Conservation (phyloP, 805 yeast genomes). For the Candida incommunis region DNA sequence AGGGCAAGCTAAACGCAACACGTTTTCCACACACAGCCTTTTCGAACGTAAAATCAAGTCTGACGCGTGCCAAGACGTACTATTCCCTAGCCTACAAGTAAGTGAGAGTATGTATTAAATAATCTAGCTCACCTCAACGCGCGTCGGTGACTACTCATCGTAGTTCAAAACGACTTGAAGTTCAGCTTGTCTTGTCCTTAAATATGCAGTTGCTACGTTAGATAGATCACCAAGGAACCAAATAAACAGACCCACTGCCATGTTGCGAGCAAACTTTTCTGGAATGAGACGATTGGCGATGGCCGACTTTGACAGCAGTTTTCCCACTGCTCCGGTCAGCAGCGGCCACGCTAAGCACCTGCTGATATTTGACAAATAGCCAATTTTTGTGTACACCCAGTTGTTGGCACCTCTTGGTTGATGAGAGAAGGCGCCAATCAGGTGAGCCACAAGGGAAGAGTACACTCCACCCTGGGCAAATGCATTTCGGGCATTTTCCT, state of each 20-base stretch:
- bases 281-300: not conserved
- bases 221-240: not conserved
- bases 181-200: not conserved
- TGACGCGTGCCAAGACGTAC: too few relatives aligned
- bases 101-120: not conserved
- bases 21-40: too few relatives aligned
- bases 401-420: not conserved
- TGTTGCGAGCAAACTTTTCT: not conserved
- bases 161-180: not conserved
- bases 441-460: not conserved
- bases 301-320: not conserved
- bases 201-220: not conserved
- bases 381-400: conserved; percentile 1
- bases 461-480: not conserved
- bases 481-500: not conserved
- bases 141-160: not conserved
- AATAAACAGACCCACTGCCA: not conserved
- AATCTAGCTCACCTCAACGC: not conserved
- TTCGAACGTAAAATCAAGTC: too few relatives aligned
- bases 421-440: not conserved
- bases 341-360: not conserved
- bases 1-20: too few relatives aligned
- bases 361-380: not conserved
- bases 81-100: too few relatives aligned
- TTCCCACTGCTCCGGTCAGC: not conserved